Evolutionary conservation across 306 rosid genomes (phyloP), one percentile per base, ranked within the genome.

Genomic region (Acacia melanoxylon): DNA sequence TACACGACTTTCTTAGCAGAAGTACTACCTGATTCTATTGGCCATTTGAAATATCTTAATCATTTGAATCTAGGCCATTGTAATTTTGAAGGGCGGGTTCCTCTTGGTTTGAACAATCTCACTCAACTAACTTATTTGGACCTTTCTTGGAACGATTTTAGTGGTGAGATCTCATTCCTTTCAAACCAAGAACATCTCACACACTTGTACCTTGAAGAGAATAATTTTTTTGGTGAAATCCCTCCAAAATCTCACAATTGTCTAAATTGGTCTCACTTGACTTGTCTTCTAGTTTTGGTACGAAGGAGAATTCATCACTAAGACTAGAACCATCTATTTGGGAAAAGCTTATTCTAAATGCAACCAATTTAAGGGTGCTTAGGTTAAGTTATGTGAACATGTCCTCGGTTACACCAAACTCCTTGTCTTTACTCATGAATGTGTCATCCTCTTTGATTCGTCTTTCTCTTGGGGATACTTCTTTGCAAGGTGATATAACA

Each of bases 141-240:
- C 40, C 74, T 81, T 24, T 4, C 27, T n/a, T 0, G 0, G 0
- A 81, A 74, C 44, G 62, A 35, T 1, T 49, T 81, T 77, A 81
- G 9, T 74, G 79, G 84, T 65, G 35, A 81, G 1, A 66, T 81
- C 11, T 51, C 84, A 54, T 63, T 52, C 13, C 15, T 58, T 58
- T 58, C 65, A 58, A 22, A 10, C 27, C 65, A 22, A 8, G 27
- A 22, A 10, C 27, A 9, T 58, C 65, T 58, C 65, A 8, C 31
- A 20, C 10, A 5, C 31, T 22, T 58, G 10, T 0, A 3, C 31
- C 15, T 58, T 58, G 0, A 1, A 1, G 15, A 3, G 0, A 22
- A 58, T 20, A 10, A 10, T 22, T 58, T 58, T 58, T 8, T 10
- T 3, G 31, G 31, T 58, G 5, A 58, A 58, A 58, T 22, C 29